Evolutionary conservation across 805 yeast genomes (phyloP), one percentile per base, ranked within the genome.

Genomic region (Zygosaccharomyces siamensis): DNA sequence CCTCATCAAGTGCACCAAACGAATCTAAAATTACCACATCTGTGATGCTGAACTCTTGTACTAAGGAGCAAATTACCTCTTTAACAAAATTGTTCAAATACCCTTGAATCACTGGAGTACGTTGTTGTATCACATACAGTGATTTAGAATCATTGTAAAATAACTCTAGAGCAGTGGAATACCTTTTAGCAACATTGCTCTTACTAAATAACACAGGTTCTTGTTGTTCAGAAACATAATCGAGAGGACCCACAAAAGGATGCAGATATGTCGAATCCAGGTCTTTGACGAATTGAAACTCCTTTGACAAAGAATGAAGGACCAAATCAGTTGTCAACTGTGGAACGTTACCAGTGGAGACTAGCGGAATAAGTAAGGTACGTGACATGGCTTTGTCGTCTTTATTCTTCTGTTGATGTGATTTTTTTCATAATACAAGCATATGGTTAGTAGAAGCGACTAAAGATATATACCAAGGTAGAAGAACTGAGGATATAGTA

Each of bases 341-440:
- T 0, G 98, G 95, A 3, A 89, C 84, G 59, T 92, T 93, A 6
- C 96, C 98, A 5, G 87, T 77, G 3, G 97, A 81, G 0, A 93
- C 85, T 0, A 89, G 68, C 0, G 98, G 98, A 1, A 93, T 37
- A 0, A 92, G 61, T n/a, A 85, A 68, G 1, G 73, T 74, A 10
- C 37, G 32, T 1, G 78, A 66, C 38, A 66, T 68, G 4, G 56
- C 43, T 23, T 5, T 24, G 11, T 35, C n/a, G 30, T 39, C 24
- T 32, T 41, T 8, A 14, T 41, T 12, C 18, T 18, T 20, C 12
- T 26, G 11, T 26, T 8, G 28, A 26, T 26, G 28, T 8, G 28
- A 8, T 26, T 26, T 26, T 26, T 26, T 26, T 26, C 11, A 10
- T 26, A 26, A 26, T 8, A 26, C 28, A 10, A 26, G 11, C 28